A percentile compares a stretch with the other conserved stretches of the same genome.
Conservation (phyloP, 164 flowering plant species). For the Protea cynaroides region DNA sequence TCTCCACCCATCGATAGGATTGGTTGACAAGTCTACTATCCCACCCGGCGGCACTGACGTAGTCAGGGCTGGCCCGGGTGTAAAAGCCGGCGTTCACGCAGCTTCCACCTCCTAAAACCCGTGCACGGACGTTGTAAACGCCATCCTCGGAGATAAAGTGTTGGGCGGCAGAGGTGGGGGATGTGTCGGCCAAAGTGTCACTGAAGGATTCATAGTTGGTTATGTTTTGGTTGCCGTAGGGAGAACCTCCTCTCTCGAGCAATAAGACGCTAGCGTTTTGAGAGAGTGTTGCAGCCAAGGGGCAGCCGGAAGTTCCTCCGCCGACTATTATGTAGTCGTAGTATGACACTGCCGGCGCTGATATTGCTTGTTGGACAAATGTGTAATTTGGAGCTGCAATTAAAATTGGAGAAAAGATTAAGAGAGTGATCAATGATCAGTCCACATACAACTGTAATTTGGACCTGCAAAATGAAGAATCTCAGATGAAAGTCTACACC, state of each 20-base stretch:
- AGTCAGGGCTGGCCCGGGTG: conserved; percentile 40
- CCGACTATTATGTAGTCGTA: conserved; percentile 80
- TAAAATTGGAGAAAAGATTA: not conserved
- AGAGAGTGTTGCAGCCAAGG: conserved; percentile 80
- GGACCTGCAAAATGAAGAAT: no score
- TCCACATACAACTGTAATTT: no score
- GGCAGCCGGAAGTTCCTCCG: conserved; percentile 84
- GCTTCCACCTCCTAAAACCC: conserved; percentile 75
- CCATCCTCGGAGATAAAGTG: conserved; percentile 71
- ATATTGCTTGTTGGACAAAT: conserved; percentile 55
- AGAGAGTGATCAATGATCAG: no score
- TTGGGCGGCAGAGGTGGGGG: conserved; percentile 53
- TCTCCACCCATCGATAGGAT: conserved; percentile 77
- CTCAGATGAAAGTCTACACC: not conserved
- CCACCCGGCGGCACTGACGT: conserved; percentile 39
- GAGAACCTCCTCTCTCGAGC: conserved; percentile 76
- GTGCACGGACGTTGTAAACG: conserved; percentile 53
- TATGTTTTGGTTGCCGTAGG: conserved; percentile 51
- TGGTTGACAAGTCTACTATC: conserved; percentile 33
- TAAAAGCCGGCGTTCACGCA: conserved; percentile 79
- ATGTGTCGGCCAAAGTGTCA: conserved; percentile 29
- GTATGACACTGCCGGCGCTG: conserved; percentile 32
- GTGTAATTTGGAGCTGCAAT: conserved; percentile 54
- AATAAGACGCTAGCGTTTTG: conserved; percentile 42
- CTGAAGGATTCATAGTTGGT: conserved; percentile 33